Base-by-base conservation (phyloP, 805 yeast genomes). In the Metschnikowia similis region DNA sequence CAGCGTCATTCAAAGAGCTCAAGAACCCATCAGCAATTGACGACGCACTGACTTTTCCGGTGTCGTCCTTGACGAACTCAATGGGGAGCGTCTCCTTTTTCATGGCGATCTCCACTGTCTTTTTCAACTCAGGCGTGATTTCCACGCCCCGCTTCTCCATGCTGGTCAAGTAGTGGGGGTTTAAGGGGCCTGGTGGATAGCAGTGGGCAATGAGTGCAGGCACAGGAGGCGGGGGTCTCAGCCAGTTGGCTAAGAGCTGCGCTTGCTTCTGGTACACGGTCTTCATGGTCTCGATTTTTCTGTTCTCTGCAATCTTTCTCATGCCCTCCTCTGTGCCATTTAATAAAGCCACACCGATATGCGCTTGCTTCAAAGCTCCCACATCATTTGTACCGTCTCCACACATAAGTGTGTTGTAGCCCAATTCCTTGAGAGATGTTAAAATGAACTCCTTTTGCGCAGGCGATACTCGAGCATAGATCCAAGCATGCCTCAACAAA, bases 331-430 rank as follows among this genome's bases (percentile, higher is more conserved):
- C 96, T 49, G 99, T 91, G 71, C 98, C 99, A 63, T 94, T 94
- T 66, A 94, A 79, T 59, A 94, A 75, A n/a, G 99, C 99, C 66
- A 94, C 88, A 76, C 99, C 99, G 64, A 94, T 86, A 64, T 94
- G 96, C 2, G 99, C 98, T 74, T 94, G 98, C 69, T 94, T 94
- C 71, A 94, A 81, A 48, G 99, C 99, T 70, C 99, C 99, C 45
- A 94, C 99, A 76, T 94, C 99, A 66, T 94, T 94, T n/a, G 99
- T 94, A 71, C 99, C 99, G 72, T 94, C 99, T 77, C 99, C 99
- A 72, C 99, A 94, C 99, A 94, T 94, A 61, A 94, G 79, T 26
- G 98, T 94, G 64, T 82, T 86, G 71, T 92, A 94, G 27, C 97
- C 97, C 66, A 89, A 79, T 54, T 82, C 84, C 68, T 92, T 94